Percentiles rank a stretch among this genome's conserved stretches.
phyloP scores from a whole-genome alignment of 495 filamentous ascomycete genomes.

The Hypoxylon fragiforme region DNA sequence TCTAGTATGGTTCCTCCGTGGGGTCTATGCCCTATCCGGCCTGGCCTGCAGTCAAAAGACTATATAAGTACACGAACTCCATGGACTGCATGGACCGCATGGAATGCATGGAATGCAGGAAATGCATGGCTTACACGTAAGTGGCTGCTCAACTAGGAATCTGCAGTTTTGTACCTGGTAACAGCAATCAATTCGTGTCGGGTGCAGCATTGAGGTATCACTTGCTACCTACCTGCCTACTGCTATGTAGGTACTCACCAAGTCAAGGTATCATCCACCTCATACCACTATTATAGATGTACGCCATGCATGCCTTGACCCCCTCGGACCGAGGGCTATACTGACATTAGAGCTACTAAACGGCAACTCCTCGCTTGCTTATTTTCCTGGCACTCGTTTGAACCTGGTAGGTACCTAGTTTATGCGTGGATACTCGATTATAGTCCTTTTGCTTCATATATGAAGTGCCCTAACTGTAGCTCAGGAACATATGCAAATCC shows the following conservation, averaged over 20 bases:
- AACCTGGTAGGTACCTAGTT: too few relatives aligned
- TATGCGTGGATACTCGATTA: not conserved
- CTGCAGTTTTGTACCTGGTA: constrained; percentile 11
- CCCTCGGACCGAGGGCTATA: constrained; percentile 13
- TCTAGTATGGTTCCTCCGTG: constrained; percentile 25
- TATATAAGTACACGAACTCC: constrained; percentile 7
- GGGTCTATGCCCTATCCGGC: constrained; percentile 18
- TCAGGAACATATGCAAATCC: constrained; percentile 26
- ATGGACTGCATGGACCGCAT: constrained; percentile 6
- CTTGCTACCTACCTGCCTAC: constrained; percentile 11
- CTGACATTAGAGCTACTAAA: not conserved
- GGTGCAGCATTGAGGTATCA: not conserved
- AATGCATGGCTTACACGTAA: constrained; percentile 14
- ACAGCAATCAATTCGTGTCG: constrained; percentile 7
- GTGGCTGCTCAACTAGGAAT: constrained; percentile 20
- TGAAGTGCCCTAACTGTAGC: constrained; percentile 4
- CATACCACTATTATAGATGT: constrained; percentile 5
- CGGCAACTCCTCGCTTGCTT: not conserved
- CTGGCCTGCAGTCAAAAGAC: constrained; percentile 21
- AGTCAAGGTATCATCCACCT: constrained; percentile 20
- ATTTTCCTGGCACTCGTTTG: constrained; percentile 1
- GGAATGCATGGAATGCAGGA: constrained; percentile 5
- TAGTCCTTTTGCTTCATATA: not conserved
- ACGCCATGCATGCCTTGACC: not conserved
- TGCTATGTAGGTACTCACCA: too few relatives aligned